Base-by-base conservation (phyloP, 495 filamentous ascomycete species). In the Aspergillus biplanus region DNA sequence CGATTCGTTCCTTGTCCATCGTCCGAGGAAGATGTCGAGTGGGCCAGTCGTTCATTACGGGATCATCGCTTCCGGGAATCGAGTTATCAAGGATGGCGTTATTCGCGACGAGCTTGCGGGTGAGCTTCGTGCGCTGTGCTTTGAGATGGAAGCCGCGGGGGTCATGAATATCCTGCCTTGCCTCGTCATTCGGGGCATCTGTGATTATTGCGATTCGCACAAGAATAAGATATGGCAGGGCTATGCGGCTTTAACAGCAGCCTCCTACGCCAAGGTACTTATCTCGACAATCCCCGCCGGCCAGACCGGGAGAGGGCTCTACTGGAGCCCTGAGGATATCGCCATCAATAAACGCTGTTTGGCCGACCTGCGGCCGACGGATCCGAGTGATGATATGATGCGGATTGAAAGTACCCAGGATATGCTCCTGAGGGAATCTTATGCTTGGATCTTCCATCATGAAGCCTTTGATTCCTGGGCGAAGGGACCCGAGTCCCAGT, bases 371-470 rank as follows among this genome's bases (percentile, higher is more conserved):
- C n/a, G n/a, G n/a, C n/a, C n/a, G n/a, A 79, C 74, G 55, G 72
- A 80, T 64, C 77, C 77, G 12, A 58, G 71, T 35, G 67, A 75
- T 57, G 65, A 78, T 27, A 73, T 82, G 33, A 64, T 79, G 12
- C 63, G 66, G 7, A 72, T 70, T 7, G 49, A 70, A 50, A 37
- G 56, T 8, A 18, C 21, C 7, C 67, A 70, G 53, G 81, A 74
- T 37, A 70, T 70, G 9, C 65, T 85, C 1, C 59, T 84, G 1
- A 34, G 65, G 33, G 79, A 79, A 49, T 73, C 71, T 11, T 82
- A 77, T 61, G 16, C 35, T 55, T 85, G 77, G 81, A 69, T 83
- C 42, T 68, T 84, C 12, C 61, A 74, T 6, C 61, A 82, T 49
- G 6, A 54, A 1, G 68, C 69, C n/a, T 83, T 81, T 62, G 39